Percentiles rank a stretch among this genome's conserved stretches.
These are phyloP conservation scores for Herpotrichia juniperi DNA, from an alignment of 2,329 filamentous ascomycete species.

Conservation along the genomic window DNA sequence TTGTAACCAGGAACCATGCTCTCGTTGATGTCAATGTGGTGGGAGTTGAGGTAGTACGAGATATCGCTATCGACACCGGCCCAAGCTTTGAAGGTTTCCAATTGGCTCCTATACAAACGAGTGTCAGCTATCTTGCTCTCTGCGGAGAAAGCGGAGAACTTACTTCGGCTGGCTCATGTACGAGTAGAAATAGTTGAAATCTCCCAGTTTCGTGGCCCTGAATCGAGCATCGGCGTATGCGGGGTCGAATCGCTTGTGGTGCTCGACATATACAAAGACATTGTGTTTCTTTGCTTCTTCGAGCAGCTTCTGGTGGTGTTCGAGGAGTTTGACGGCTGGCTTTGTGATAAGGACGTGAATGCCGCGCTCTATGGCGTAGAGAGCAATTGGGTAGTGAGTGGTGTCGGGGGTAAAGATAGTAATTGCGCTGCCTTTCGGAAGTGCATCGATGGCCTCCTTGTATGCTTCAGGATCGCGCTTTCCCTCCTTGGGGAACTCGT, in stretches of 20 bases:
- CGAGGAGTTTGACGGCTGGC: conserved; percentile 84
- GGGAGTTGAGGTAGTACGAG: conserved; percentile 93
- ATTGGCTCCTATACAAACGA: conserved; percentile 85
- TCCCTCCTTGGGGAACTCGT: conserved; percentile 79
- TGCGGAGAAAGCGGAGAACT: conserved; percentile 47
- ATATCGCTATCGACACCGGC: conserved; percentile 92
- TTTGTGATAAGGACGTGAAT: conserved; percentile 95
- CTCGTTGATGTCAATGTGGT: conserved; percentile 92
- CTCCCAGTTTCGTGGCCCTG: conserved; percentile 76
- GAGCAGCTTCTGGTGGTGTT: conserved; percentile 78
- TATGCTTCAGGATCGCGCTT: conserved; percentile 79
- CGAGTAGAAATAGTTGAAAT: conserved; percentile 98
- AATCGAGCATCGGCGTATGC: conserved; percentile 87
- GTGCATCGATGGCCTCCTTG: conserved; percentile 84
- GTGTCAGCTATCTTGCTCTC: conserved; percentile 58
- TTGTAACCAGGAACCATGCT: conserved; percentile 85
- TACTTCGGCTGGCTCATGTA: conserved; percentile 81
- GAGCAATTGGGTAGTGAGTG: conserved; percentile 88
- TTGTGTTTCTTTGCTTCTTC: conserved; percentile 73
- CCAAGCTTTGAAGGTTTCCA: conserved; percentile 95
- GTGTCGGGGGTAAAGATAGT: conserved; percentile 96
- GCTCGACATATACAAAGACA: conserved; percentile 92
- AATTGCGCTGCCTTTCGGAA: conserved; percentile 83
- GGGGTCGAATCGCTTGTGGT: conserved; percentile 96
- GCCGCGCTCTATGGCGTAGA: conserved; percentile 86